Base-by-base conservation (phyloP, 495 filamentous ascomycete genomes). In the Amniculicola lignicola region DNA sequence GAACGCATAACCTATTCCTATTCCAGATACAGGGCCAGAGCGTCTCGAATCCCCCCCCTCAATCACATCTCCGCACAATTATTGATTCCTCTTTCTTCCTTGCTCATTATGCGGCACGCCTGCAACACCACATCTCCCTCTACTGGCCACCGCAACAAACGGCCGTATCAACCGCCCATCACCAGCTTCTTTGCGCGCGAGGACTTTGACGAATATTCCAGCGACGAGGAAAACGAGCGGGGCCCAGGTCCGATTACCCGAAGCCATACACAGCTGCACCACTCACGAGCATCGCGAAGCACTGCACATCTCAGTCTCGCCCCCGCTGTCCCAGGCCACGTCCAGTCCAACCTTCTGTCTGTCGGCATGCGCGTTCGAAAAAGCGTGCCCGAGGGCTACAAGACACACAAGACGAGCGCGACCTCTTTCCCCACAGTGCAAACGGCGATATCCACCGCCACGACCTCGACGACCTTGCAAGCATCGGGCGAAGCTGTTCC, bases 281-380 rank as follows among this genome's bases (percentile, higher is more conserved):
- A 21, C 58, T 15, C n/a, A 36, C n/a, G 48, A 31, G 22, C n/a
- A 39, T 5, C 50, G 41, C 22, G 40, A 53, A n/a, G n/a, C n/a
- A n/a, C n/a, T n/a, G n/a, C n/a, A n/a, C n/a, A n/a, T n/a, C n/a
- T n/a, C 18, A 49, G 48, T 25, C 12, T 54, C 52, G 12, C 58
- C 63, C 55, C 69, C 55, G 36, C n/a, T 57, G 75, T 89, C 16
- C 80, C 89, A 7, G 66, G 72, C 7, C 74, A 73, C 18, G 77
- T 95, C 19, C 88, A 93, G 68, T 75, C 89, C 14, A 85, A 84
- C 14, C 83, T 96, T 12, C 75, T 96, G 3, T 85, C 77, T 54
- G 91, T 97, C 47, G 92, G 92, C 60, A 94, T 96, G 88, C 83
- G 90, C 28, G 80, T 97, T 45, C 85, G 92, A 55, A 96, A 97